Percentiles rank a stretch among this genome's conserved stretches.
Evolutionary conservation across 192 early-diverging fungal genomes (phyloP).

Genomic region (Haplosporangium gracile): DNA sequence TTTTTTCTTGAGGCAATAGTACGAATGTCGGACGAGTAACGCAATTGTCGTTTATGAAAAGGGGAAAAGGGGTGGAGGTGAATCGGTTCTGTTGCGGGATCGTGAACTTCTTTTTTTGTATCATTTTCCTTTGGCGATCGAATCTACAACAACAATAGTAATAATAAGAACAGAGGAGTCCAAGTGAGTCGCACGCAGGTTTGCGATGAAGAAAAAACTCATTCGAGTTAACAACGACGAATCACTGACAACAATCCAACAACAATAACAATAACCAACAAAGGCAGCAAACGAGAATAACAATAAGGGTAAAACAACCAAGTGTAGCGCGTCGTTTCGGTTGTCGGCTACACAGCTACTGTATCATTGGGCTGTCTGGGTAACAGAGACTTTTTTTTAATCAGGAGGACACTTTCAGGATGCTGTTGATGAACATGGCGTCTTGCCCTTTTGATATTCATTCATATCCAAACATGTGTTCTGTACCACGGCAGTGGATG

Average conservation of each 20-base stretch:
- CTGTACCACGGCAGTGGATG: neutral
- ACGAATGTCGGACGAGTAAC: constrained; percentile 1
- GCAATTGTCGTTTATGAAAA: neutral
- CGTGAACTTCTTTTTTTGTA: neutral
- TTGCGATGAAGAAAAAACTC: neutral
- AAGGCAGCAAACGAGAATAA: neutral
- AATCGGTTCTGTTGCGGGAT: neutral
- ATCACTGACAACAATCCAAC: neutral
- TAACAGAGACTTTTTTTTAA: neutral
- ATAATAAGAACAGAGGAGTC: neutral
- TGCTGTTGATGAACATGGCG: neutral
- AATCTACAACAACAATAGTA: neutral
- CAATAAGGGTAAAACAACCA: neutral
- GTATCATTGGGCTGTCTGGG: neutral
- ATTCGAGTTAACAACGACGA: neutral
- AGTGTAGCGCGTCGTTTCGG: neutral
- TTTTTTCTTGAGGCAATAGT: neutral
- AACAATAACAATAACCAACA: neutral
- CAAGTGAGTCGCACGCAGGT: neutral
- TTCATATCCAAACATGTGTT: neutral
- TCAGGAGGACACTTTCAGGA: neutral
- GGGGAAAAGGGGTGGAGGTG: neutral
- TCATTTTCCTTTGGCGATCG: neutral
- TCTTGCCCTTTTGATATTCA: neutral
- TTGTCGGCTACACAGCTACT: neutral